Conservation (phyloP, 805 yeast species). For the Blastobotrys chiropterorum region DNA sequence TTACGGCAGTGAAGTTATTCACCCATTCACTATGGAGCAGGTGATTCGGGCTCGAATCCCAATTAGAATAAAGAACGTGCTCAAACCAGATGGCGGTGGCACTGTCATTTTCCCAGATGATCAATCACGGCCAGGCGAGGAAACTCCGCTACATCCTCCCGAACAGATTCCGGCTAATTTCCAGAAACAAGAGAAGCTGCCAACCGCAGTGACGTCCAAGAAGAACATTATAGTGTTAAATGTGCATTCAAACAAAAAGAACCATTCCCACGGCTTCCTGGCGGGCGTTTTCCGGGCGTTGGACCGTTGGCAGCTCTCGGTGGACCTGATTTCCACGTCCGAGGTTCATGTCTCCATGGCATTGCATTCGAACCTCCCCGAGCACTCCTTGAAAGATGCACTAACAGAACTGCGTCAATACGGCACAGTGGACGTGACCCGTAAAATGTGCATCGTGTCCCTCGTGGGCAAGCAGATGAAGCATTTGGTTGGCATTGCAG, state of each 20-base stretch:
- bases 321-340: slow-evolving; percentile 92
- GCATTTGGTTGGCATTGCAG: slow-evolving; percentile 93
- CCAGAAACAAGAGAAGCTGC: slow-evolving; percentile 33
- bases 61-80: slow-evolving; percentile 92
- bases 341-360: slow-evolving; percentile 99
- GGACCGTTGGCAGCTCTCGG: slow-evolving; percentile 79
- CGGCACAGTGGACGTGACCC: slow-evolving; percentile 86
- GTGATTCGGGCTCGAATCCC: slow-evolving; percentile 95
- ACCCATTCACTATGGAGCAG: slow-evolving; percentile 98
- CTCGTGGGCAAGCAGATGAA: slow-evolving; percentile 97
- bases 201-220: slow-evolving; percentile 97
- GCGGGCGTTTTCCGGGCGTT: slow-evolving; percentile 84
- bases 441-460: slow-evolving; percentile 84
- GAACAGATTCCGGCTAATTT: slow-evolving; percentile 35
- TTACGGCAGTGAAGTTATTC: slow-evolving; percentile 96
- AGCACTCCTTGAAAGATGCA: slow-evolving; percentile 64
- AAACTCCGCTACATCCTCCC: slow-evolving; percentile 94
- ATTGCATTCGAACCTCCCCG: slow-evolving; percentile 59
- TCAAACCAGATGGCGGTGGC: slow-evolving; percentile 87
- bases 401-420: slow-evolving; percentile 68
- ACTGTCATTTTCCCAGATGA: slow-evolving; percentile 93
- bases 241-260: slow-evolving; percentile 89
- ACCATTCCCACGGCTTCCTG: slow-evolving; percentile 88
- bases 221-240: slow-evolving; percentile 86
- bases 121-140: slow-evolving; percentile 76